Base-by-base conservation (phyloP, 495 filamentous ascomycete species). In the Hypomontagnella monticulosa region DNA sequence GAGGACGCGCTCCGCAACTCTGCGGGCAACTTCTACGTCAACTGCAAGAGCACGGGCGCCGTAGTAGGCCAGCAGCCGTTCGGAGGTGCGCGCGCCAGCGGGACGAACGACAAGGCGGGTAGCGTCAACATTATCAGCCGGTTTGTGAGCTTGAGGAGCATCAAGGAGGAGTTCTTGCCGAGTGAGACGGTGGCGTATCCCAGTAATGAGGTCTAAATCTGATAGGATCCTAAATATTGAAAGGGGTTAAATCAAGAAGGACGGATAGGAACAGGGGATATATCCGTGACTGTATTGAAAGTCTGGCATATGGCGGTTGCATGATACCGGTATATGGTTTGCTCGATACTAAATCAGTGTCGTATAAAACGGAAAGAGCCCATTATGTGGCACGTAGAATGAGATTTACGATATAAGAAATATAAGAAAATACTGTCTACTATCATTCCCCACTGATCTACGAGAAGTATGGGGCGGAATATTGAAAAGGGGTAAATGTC, bases 21-120 rank as follows among this genome's bases (percentile, higher is more conserved):
- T 2, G 89, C 91, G 33, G 92, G 92, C 15, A 96, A 96, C 79
- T 96, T 94, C 78, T 96, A 96, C 76, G 87, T 96, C 79, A 97
- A 97, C 80, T 91, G 89, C 81, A 96, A 97, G 85, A 90, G 88
- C 75, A 97, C 93, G 2, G 93, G 92, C 47, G 93, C 93, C 7
- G 92, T 97, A 36, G 92, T 96, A 2, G 93, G 92, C 11, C 93
- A 97, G 83, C 93, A 97, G 77, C 90, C 93, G 27, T 97, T 97
- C 75, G 93, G 93, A 43, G 93, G 93, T 51, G 88, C 89, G 38
- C 83, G 93, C 62, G 91, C 91, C 8, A 93, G 90, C 67, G 93
- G 93, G 11, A 97, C 93, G 42, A 95, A 95, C 68, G 93, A 97
- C 78, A 97, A 97, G 84, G 92, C 92, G 7, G 93, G 93, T 12